Base-by-base conservation (phyloP, 768 basidiomycete genomes). In the Tricholoma terreum region DNA sequence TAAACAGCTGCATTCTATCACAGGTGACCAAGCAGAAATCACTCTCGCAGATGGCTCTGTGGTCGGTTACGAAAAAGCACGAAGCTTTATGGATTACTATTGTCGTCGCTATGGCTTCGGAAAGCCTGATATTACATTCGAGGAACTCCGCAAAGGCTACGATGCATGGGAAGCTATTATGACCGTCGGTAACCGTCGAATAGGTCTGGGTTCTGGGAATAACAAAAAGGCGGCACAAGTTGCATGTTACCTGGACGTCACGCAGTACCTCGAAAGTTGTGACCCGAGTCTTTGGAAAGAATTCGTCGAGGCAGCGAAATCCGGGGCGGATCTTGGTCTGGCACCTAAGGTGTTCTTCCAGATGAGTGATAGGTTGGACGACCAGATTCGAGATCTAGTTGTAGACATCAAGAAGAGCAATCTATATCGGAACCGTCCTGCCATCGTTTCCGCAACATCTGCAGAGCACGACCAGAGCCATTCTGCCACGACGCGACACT, bases 11-110 rank as follows among this genome's bases (percentile, higher is more conserved):
- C 65, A 63, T 15, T 63, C 68, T 15, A 62, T 59, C 22, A 61
- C 58, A 50, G 34, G 56, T 22, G 65, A 68, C 19, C 50, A 46
- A 27, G 67, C 61, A 0, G 66, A 71, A 24, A 58, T 69, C 34
- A 58, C 59, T 8, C 75, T 94, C 10, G 82, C 85, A 2, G 88
- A 93, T 64, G 84, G 85, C 22, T 78, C 83, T 10, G 64, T 72
- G 19, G 81, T 94, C 60, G 75, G 74, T 6, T 86, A 86, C 51
- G 90, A 92, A 52, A 80, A 81, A 52, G 92, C 93, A 3, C 84
- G 88, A 50, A 84, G 82, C 58, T 98, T 98, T 76, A 94, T 97
- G 88, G 94, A 95, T 61, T 98, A 90, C 69, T 98, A 98, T 65
- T 96, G 94, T 67, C 82, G 85, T 45, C 79, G 84, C 34, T 97